These are phyloP conservation scores for Fusarium illudens DNA, from an alignment of 2,329 filamentous ascomycete genomes.

Conservation along the genomic window DNA sequence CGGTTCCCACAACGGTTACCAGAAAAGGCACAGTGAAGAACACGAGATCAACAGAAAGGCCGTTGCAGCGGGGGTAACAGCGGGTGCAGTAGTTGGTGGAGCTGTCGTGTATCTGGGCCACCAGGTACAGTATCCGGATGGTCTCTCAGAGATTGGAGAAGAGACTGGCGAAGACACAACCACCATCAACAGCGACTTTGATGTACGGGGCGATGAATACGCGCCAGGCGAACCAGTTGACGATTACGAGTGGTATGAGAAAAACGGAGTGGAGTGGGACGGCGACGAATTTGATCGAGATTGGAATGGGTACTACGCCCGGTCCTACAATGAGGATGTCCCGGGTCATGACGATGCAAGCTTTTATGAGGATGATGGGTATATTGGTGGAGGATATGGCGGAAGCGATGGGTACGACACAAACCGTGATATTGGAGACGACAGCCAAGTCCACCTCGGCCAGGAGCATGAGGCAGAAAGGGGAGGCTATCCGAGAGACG, in stretches of 20 bases:
- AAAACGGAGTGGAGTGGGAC: not conserved
- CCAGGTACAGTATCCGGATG: not conserved
- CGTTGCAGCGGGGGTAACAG: not conserved
- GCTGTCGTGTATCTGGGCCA: conserved; percentile 8
- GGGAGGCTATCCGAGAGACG: not conserved
- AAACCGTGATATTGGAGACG: not conserved
- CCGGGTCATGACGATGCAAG: not conserved
- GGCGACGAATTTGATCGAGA: too few species aligned
- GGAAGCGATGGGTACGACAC: conserved; percentile 3
- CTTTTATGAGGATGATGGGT: not conserved
- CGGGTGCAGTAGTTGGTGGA: not conserved
- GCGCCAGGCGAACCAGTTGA: not conserved
- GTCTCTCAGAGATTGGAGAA: not conserved
- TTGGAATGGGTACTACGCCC: not conserved
- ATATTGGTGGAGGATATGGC: not conserved
- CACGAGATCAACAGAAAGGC: conserved; percentile 4
- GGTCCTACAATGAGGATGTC: not conserved
- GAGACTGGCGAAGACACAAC: not conserved
- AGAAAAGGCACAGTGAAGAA: not conserved
- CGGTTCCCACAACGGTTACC: not conserved
- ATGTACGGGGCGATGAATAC: not conserved
- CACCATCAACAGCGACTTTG: not conserved
- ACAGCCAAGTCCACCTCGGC: not conserved
- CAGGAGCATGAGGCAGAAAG: not conserved
- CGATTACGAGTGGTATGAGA: not conserved